Base-by-base conservation (phyloP, 1,284 basidiomycete genomes). In the Xerocomus nothofagi region DNA sequence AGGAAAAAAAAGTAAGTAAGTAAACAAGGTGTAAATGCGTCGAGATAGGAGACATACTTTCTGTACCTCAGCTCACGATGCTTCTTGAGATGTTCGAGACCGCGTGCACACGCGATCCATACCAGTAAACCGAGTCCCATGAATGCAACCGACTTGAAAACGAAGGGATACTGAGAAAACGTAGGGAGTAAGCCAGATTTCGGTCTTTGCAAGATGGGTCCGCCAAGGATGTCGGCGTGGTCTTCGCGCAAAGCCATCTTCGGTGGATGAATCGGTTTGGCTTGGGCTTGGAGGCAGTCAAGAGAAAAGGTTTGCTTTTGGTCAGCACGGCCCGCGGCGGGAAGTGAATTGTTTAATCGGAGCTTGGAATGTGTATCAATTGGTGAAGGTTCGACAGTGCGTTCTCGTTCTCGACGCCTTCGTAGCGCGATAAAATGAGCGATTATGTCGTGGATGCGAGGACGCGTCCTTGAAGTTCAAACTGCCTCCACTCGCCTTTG, bases 181-280 rank as follows among this genome's bases (percentile, higher is more conserved):
- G 50, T 9, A 55, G 56, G 57, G 30, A 64, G 63, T 53, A 57
- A 38, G 55, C 56, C 45, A 50, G 47, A 59, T 50, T 66, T 61
- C 55, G 66, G 71, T 65, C 71, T 65, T 66, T 73, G 62, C 63
- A 78, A 60, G 62, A 75, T 60, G 63, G 77, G 62, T 57, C 80
- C 77, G 47, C 84, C 84, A 17, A 88, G 75, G 50, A 88, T 86
- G 68, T 88, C 85, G 55, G 80, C 76, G 49, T 75, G 74, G 60
- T 82, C 79, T 68, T 73, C 73, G 60, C 78, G 76, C 56, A 62
- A 61, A 51, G 61, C 57, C 82, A 82, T 82, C 65, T 65, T 60
- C 53, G 56, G 52, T 45, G 57, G 49, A 51, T 53, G 48, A 43
- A 63, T 62, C 55, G 55, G 55, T 52, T 50, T 58, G 57, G 53